Evolutionary conservation across 148 eudicot species (phyloP), one percentile per base, ranked within the genome.

Genomic region (Amaranthus hypochondriacus): DNA sequence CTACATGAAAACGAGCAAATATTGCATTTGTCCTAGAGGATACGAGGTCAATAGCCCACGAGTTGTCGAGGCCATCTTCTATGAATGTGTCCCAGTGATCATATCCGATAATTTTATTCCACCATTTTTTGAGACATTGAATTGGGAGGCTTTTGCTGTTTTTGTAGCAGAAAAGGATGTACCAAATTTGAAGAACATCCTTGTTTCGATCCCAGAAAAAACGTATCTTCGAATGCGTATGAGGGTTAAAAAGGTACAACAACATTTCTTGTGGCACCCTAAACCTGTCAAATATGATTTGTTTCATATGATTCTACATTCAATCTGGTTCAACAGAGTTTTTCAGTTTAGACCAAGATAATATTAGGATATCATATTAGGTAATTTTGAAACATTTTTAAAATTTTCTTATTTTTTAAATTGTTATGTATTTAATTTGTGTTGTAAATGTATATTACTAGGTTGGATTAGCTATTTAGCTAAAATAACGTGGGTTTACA

Each of bases 241-340:
- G 84, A 84, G 92, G 79, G 90, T 90, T 65, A 88, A 72, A 56
- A 79, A 77, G 82, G 96, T 87, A 50, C 88, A 89, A 49, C 71
- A 76, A 57, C 96, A 90, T 79, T 90, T 90, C 54, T 81, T 90
- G 66, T 90, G 96, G 96, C 88, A 83, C 71, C 81, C 82, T 66
- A 82, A 85, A 62, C 96, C 96, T 73, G 83, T 84, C 3, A 90
- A 88, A 85, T 90, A 85, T 78, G 96, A 88, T 83, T 76, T 84
- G 77, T 90, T 90, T 78, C 96, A 88, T 79, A 90, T 88, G 96
- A 79, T 84, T 71, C 89, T 90, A 64, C 96, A 90, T 77, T 88
- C 96, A 4, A 74, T 90, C 62, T 90, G 96, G 92, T 83, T 79
- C 71, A 90, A 88, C 47, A 76, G 96, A 72, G 86, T 90, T 43